Evolutionary conservation across 2,329 filamentous ascomycete genomes (phyloP).

Genomic region (Monilinia aucupariae): DNA sequence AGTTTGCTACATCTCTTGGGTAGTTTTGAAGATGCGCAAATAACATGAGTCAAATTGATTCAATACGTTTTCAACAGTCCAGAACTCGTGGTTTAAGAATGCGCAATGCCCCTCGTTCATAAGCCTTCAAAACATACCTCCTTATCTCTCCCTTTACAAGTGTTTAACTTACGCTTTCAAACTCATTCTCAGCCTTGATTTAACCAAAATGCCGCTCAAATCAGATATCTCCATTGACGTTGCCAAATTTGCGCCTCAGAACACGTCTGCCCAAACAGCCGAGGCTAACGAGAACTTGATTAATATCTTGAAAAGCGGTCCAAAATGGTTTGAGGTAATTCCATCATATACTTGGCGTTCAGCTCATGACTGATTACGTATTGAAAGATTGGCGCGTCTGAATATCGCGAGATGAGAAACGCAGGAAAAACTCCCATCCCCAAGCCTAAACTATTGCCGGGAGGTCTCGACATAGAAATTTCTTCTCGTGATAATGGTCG

Average conservation of each 20-base stretch:
- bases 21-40: not conserved
- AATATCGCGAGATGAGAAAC: slow-evolving; percentile 49
- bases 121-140: slow-evolving; percentile 41
- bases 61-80: not conserved
- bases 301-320: slow-evolving; percentile 33
- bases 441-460: slow-evolving; percentile 41
- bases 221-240: slow-evolving; percentile 40
- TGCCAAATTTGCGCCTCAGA: slow-evolving; percentile 41
- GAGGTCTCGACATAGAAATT: slow-evolving; percentile 43
- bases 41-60: not conserved
- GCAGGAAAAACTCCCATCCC: slow-evolving; percentile 49
- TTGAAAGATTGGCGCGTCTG: slow-evolving; percentile 45
- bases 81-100: not conserved
- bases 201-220: slow-evolving; percentile 33
- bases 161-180: too few relatives aligned
- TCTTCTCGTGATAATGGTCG: slow-evolving; percentile 48
- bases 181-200: too few relatives aligned
- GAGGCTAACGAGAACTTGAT: slow-evolving; percentile 40
- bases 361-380: not conserved
- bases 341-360: not conserved
- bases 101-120: slow-evolving; percentile 37
- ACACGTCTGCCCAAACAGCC: slow-evolving; percentile 39
- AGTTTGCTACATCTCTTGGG: not conserved
- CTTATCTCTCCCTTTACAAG: not conserved
- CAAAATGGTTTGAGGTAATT: slow-evolving; percentile 48